phyloP scores from a whole-genome alignment of 306 rosid genomes.

The Cicer pinnatifidum region DNA sequence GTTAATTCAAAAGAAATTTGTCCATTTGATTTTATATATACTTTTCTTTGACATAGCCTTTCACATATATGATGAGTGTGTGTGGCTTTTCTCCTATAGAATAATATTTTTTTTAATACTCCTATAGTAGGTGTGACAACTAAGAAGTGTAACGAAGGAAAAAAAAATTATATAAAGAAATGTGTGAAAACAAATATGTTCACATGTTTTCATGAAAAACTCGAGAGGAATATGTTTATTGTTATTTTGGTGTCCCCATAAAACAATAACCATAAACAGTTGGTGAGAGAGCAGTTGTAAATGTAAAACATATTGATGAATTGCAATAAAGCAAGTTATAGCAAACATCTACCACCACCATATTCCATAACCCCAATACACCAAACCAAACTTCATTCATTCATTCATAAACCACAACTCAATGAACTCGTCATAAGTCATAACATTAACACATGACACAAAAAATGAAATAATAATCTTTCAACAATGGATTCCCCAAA shows the following conservation, averaged over 20 bases:
- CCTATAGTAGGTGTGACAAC: neutral
- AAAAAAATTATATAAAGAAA: no score
- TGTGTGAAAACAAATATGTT: no score
- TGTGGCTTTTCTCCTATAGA: slow-evolving; percentile 6
- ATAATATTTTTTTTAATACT: neutral
- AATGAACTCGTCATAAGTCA: neutral
- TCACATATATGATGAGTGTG: neutral
- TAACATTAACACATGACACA: no score
- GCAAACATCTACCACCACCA: slow-evolving; percentile 46
- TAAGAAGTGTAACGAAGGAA: neutral
- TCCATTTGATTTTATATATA: slow-evolving; percentile 17
- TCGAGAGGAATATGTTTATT: no score
- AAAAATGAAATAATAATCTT: no score
- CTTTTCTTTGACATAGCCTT: neutral
- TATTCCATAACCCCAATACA: slow-evolving; percentile 2
- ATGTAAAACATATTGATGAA: slow-evolving; percentile 16
- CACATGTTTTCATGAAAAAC: no score
- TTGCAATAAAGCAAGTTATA: slow-evolving; percentile 37
- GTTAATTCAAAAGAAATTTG: slow-evolving; percentile 22
- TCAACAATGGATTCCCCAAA: slow-evolving; percentile 54
- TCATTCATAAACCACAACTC: slow-evolving; percentile 20
- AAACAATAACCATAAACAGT: neutral
- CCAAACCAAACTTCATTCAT: slow-evolving; percentile 41
- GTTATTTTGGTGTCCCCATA: neutral
- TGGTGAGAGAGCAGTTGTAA: neutral